These are phyloP conservation scores for Cytospora piceae DNA, from an alignment of 2,329 filamentous ascomycete species.

Conservation along the genomic window DNA sequence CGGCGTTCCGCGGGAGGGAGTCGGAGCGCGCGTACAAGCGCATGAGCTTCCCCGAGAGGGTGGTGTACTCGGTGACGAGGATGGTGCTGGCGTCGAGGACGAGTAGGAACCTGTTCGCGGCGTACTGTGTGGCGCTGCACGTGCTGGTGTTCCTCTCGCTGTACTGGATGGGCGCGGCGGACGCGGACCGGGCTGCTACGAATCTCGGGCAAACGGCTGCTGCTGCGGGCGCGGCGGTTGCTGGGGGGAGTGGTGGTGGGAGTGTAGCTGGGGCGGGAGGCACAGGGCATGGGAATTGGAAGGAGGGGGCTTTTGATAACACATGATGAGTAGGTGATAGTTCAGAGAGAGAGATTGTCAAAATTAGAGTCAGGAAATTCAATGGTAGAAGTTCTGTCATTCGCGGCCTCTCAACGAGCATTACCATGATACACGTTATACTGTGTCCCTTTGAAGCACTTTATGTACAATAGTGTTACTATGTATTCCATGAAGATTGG, in stretches of 20 bases:
- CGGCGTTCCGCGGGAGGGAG: constrained; percentile 92
- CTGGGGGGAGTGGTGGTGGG: constrained; percentile 44
- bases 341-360: not conserved
- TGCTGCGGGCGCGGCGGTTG: constrained; percentile 50
- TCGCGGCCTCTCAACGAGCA: not conserved
- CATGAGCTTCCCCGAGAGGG: constrained; percentile 88
- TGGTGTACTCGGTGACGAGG: constrained; percentile 87
- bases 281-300: constrained; percentile 50
- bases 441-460: not conserved
- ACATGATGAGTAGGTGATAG: constrained; percentile 7
- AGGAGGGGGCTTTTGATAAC: constrained; percentile 61
- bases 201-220: constrained; percentile 55
- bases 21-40: constrained; percentile 87
- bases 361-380: not conserved
- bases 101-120: constrained; percentile 91
- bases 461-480: not conserved
- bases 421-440: not conserved
- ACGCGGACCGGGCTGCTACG: constrained; percentile 65
- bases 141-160: constrained; percentile 83
- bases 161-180: constrained; percentile 77
- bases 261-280: constrained; percentile 40
- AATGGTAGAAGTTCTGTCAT: not conserved
- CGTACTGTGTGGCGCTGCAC: constrained; percentile 88
- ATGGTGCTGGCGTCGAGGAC: constrained; percentile 89
- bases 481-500: not conserved